A percentile compares a stretch with the other conserved stretches of the same genome.
Conservation (phyloP, 148 eudicot genomes). For the Selenicereus undatus region DNA sequence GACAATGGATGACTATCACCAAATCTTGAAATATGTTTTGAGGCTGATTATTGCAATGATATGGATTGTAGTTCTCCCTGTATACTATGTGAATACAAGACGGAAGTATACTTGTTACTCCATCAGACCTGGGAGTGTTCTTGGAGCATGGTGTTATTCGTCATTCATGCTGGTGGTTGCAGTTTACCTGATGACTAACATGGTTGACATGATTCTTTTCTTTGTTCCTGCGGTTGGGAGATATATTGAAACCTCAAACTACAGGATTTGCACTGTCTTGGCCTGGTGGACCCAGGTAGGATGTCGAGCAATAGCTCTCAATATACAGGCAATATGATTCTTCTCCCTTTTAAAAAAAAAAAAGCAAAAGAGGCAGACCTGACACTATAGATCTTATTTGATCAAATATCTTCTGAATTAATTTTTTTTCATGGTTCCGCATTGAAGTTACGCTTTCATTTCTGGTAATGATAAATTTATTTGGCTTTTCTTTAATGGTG, state of each 20-base stretch:
- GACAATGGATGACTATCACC: slow-evolving; percentile 49
- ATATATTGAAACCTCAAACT: slow-evolving; percentile 87
- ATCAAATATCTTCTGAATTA: neutral
- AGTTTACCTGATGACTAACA: slow-evolving; percentile 70
- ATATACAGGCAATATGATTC: no score
- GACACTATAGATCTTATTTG: neutral
- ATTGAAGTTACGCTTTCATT: no score
- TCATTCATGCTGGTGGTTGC: slow-evolving; percentile 86
- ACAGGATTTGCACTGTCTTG: slow-evolving; percentile 49
- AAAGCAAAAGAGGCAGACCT: neutral
- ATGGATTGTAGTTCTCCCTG: slow-evolving; percentile 84
- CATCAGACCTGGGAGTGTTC: slow-evolving; percentile 56
- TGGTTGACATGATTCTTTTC: slow-evolving; percentile 79
- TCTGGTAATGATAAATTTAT: no score
- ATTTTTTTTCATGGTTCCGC: neutral
- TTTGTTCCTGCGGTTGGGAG: slow-evolving; percentile 79
- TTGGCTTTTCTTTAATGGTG: neutral
- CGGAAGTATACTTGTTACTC: slow-evolving; percentile 77
- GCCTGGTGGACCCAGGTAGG: slow-evolving; percentile 94
- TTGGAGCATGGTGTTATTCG: slow-evolving; percentile 97
- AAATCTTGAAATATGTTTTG: slow-evolving; percentile 43
- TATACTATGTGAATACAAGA: slow-evolving; percentile 62
- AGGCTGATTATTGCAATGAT: slow-evolving; percentile 59
- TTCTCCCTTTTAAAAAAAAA: neutral
- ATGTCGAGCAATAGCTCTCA: neutral